Base-by-base conservation (phyloP, 805 yeast genomes). In the Teunomyces aglyptinius region DNA sequence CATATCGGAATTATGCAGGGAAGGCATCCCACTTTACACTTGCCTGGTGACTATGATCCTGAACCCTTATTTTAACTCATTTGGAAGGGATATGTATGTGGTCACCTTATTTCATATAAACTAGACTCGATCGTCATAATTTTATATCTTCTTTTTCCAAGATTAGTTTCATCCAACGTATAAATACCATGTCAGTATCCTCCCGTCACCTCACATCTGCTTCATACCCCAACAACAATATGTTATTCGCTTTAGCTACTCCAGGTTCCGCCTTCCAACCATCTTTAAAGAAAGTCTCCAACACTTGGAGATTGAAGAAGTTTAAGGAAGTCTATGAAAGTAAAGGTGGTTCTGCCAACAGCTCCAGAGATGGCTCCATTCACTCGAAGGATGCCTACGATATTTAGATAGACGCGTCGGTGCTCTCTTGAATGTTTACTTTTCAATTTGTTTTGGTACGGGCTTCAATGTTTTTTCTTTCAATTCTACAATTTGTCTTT, bases 181-280 rank as follows among this genome's bases (percentile, higher is more conserved):
- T 36, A 36, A 18, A 36, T 20, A 36, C 16, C 39, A 36, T 36
- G 39, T 22, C 15, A 13, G 22, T 19, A 19, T 36, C 39, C 39
- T 18, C 41, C 18, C 12, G 20, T 16, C 41, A 11, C 13, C n/a
- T 20, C 11, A 6, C 10, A 20, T 24, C 29, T 22, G 16, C 26
- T 13, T n/a, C 32, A 38, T 38, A 22, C 32, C 20, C 39, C 28
- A 20, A 18, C 27, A 19, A 28, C 10, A 40, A 22, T 11, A 63
- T 63, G 67, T 55, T 63, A 45, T 56, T 41, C 52, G 67, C 67
- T 19, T 60, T 68, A 49, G 56, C 70, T 44, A 62, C 66, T 6
- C 65, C 67, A 4, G 70, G 68, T n/a, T 67, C 74, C 5, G 67
- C 70, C 7, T 70, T 69, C 58, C 63, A 59, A 51, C 72, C 73